Conservation (phyloP, 129 eudicot genomes). For the Artemisia argyi region DNA sequence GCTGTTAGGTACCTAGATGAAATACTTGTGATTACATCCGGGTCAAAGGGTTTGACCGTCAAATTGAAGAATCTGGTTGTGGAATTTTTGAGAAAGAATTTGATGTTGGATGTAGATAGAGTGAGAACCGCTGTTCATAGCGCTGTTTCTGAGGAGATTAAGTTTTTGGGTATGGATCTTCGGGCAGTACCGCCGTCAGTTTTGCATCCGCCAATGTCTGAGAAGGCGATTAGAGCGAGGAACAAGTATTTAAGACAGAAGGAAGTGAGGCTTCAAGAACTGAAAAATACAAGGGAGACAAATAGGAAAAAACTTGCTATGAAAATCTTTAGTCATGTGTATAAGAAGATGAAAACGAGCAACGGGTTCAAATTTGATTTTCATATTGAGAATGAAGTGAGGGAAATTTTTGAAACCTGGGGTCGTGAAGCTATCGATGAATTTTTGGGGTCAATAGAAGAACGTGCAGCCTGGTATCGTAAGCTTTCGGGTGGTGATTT, state of each 20-base stretch:
- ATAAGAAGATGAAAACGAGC: conserved; percentile 63
- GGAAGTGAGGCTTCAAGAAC: conserved; percentile 63
- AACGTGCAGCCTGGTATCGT: conserved; percentile 67
- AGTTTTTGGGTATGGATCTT: too few relatives aligned
- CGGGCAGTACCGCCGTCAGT: too few relatives aligned
- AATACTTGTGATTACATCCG: too few relatives aligned
- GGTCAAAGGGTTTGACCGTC: too few relatives aligned
- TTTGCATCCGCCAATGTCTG: too few relatives aligned
- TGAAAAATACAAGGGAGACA: conserved; percentile 69
- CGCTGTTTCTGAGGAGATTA: too few relatives aligned
- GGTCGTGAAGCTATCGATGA: conserved; percentile 61
- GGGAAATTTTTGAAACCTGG: conserved; percentile 68
- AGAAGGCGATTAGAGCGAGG: too few relatives aligned
- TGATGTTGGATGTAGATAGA: too few relatives aligned
- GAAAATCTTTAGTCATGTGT: conserved; percentile 68
- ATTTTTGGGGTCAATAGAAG: conserved; percentile 68
- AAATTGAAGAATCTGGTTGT: too few relatives aligned
- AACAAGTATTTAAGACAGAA: conserved; percentile 85
- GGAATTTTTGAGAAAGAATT: too few relatives aligned
- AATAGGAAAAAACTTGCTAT: conserved; percentile 73
- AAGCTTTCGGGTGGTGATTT: conserved; percentile 70
- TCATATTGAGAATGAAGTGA: conserved; percentile 75
- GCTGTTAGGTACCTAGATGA: too few relatives aligned
- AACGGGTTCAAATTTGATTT: conserved; percentile 58
- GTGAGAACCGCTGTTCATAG: too few relatives aligned